Evolutionary conservation across 305 asterid species (phyloP).

Genomic region (Vinca major): DNA sequence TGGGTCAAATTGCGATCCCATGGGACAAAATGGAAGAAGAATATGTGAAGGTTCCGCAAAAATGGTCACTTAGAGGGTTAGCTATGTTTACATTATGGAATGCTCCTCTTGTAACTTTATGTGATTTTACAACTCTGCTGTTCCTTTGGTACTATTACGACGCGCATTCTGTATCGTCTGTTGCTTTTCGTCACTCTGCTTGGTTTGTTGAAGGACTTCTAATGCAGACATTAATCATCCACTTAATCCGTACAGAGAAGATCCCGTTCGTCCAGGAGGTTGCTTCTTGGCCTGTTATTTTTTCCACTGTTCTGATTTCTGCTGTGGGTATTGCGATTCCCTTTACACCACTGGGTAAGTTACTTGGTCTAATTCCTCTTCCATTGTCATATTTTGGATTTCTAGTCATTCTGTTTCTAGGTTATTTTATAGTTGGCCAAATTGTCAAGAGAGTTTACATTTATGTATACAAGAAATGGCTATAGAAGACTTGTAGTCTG

Average conservation of each 20-base stretch:
- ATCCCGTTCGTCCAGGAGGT: constrained; percentile 19
- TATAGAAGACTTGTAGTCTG: not conserved
- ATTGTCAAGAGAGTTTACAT: constrained; percentile 17
- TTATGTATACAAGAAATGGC: constrained; percentile 17
- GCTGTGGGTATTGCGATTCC: constrained; percentile 16
- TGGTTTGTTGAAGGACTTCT: constrained; percentile 21
- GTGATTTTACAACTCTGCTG: constrained; percentile 11
- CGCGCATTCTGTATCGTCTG: not conserved
- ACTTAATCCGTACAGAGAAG: constrained; percentile 19
- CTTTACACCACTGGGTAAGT: constrained; percentile 10
- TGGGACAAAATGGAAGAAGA: constrained; percentile 22
- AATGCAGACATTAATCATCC: constrained; percentile 21
- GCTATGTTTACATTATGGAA: constrained; percentile 17
- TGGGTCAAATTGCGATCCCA: constrained; percentile 19
- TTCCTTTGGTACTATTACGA: constrained; percentile 11
- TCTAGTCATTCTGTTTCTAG: constrained; percentile 17
- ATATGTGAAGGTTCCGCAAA: constrained; percentile 14
- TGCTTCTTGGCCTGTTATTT: constrained; percentile 21
- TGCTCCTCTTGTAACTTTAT: constrained; percentile 14
- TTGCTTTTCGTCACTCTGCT: constrained; percentile 10
- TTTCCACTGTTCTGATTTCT: constrained; percentile 19
- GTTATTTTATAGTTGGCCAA: constrained; percentile 17
- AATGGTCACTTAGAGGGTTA: constrained; percentile 21
- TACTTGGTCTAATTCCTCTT: constrained; percentile 10
- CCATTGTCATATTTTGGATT: constrained; percentile 18